Evolutionary conservation across 2,329 filamentous ascomycete genomes (phyloP).

Genomic region (Pseudocercospora musae): DNA sequence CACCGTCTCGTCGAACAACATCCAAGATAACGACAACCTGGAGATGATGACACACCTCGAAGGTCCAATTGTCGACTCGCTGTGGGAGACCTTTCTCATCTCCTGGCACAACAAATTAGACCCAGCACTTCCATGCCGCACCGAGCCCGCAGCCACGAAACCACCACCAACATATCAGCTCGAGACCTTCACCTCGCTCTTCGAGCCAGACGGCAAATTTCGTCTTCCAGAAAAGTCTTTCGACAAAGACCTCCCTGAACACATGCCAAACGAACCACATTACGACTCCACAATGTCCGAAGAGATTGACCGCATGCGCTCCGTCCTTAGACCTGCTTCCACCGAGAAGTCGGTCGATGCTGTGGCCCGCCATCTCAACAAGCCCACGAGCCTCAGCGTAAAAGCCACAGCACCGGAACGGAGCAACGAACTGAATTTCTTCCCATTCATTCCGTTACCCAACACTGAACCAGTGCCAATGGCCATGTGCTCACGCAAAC

Average conservation of each 20-base stretch:
- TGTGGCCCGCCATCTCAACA: constrained; percentile 61
- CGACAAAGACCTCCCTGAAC: constrained; percentile 47
- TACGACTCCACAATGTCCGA: constrained; percentile 61
- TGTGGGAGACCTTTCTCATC: constrained; percentile 71
- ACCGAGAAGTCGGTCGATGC: constrained; percentile 56
- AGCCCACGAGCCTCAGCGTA: constrained; percentile 27
- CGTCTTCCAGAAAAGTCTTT: constrained; percentile 25
- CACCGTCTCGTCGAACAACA: constrained; percentile 73
- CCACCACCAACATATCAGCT: constrained; percentile 35
- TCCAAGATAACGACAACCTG: constrained; percentile 68
- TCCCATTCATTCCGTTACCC: constrained; percentile 59
- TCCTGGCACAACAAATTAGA: constrained; percentile 65
- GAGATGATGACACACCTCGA: constrained; percentile 75
- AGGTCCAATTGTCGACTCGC: constrained; percentile 69
- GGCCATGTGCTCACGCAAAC: constrained; percentile 55
- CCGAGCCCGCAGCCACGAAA: constrained; percentile 47
- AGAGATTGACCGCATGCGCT: constrained; percentile 62
- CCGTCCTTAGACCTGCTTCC: constrained; percentile 43
- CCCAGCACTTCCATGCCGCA: constrained; percentile 56
- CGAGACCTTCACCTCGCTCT: constrained; percentile 31
- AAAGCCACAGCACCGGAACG: constrained; percentile 47
- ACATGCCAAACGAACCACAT: constrained; percentile 58
- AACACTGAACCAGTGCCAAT: constrained; percentile 23
- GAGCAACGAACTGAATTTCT: constrained; percentile 24
- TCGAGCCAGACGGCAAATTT: constrained; percentile 31